Percentiles rank a stretch among this genome's conserved stretches.
Evolutionary conservation across 768 basidiomycete genomes (phyloP).

Genomic region (Pleurotus sapidus): DNA sequence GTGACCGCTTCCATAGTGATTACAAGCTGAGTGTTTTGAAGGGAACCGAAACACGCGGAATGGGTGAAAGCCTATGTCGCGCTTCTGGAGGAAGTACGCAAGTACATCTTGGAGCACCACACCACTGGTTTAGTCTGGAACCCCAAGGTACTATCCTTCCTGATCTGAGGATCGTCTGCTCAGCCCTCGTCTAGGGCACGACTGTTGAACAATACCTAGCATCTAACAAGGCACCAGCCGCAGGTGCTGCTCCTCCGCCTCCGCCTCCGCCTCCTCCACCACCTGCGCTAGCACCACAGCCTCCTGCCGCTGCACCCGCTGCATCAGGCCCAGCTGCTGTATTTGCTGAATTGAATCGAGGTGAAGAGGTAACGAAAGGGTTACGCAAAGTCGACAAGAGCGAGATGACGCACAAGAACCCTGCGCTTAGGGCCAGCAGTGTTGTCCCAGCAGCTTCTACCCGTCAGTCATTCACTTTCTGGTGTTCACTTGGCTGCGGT

Average conservation of each 20-base stretch:
- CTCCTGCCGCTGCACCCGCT: slow-evolving; percentile 31
- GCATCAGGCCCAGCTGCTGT: slow-evolving; percentile 71
- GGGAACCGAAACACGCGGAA: slow-evolving; percentile 82
- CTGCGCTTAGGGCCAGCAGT: slow-evolving; percentile 71
- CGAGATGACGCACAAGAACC: slow-evolving; percentile 99
- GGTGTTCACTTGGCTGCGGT: too few species aligned
- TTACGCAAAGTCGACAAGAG: slow-evolving; percentile 93
- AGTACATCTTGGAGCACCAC: slow-evolving; percentile 84
- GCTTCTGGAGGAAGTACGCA: slow-evolving; percentile 74
- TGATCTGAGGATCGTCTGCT: slow-evolving; percentile 1
- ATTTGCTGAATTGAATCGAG: slow-evolving; percentile 88
- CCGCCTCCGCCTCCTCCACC: slow-evolving; percentile 58
- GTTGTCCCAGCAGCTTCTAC: slow-evolving; percentile 35
- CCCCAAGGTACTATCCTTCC: slow-evolving; percentile 49
- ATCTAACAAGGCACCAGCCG: slow-evolving; percentile 25
- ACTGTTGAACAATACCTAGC: slow-evolving; percentile 52
- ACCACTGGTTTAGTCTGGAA: slow-evolving; percentile 91
- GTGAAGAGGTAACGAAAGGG: slow-evolving; percentile 86
- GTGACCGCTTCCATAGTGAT: not conserved
- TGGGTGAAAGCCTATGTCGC: slow-evolving; percentile 78
- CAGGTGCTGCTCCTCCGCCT: slow-evolving; percentile 43
- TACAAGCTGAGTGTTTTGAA: slow-evolving; percentile 26
- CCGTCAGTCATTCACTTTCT: not conserved
- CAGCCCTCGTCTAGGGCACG: slow-evolving; percentile 42
- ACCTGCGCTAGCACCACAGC: slow-evolving; percentile 38